Evolutionary conservation across 495 filamentous ascomycete species (phyloP).

Genomic region (Elaphomyces granulatus): DNA sequence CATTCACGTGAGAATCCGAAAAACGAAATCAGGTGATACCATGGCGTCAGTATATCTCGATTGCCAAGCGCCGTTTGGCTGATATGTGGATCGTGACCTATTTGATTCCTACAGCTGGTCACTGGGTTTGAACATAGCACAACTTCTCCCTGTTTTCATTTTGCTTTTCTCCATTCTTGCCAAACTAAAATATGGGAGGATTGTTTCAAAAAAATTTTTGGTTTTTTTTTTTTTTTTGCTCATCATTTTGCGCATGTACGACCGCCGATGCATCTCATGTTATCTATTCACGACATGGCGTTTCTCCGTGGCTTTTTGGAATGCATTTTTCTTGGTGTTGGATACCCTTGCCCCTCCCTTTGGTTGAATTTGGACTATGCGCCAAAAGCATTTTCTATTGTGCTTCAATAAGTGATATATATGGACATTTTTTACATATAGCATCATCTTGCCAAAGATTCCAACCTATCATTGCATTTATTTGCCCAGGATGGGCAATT

Average conservation of each 20-base stretch:
- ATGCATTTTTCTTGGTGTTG: conserved; percentile 37
- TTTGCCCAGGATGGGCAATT: no score
- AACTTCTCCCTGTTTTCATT: background rate
- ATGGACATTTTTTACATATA: no score
- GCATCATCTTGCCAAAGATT: no score
- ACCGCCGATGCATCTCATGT: background rate
- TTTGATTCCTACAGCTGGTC: no score
- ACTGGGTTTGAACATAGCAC: no score
- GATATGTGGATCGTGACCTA: background rate
- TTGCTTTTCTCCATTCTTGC: background rate
- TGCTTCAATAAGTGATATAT: background rate
- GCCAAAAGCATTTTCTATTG: background rate
- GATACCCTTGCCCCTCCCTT: conserved; percentile 27
- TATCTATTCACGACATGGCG: background rate
- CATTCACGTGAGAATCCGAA: conserved; percentile 16
- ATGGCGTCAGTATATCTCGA: background rate
- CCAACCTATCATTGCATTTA: no score
- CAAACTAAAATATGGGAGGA: background rate
- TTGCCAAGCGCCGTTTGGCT: background rate
- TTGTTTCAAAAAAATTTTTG: background rate
- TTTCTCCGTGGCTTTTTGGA: conserved; percentile 8
- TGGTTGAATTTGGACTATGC: conserved; percentile 8
- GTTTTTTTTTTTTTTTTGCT: background rate
- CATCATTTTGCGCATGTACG: background rate
- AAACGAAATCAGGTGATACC: background rate